A percentile compares a stretch with the other conserved stretches of the same genome.
phyloP scores from a whole-genome alignment of 2,329 filamentous ascomycete genomes.

The Aspergillus intermedius region DNA sequence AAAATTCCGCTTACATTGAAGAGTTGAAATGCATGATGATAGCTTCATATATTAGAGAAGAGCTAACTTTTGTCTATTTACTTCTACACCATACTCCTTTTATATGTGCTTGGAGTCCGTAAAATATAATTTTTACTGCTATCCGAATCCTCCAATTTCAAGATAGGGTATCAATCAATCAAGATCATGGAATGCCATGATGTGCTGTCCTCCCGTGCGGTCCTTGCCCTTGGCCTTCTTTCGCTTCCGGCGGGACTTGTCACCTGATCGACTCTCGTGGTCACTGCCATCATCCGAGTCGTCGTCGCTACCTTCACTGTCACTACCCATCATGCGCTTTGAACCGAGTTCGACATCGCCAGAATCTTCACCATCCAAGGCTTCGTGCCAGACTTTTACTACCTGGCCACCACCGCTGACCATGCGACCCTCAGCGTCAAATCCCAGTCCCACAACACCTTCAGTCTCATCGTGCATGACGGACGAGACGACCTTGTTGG shows the following conservation, averaged over 20 bases:
- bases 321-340: conserved; percentile 34
- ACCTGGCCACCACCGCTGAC: conserved; percentile 81
- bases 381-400: conserved; percentile 85
- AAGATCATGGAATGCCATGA: conserved; percentile 39
- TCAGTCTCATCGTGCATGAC: conserved; percentile 79
- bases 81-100: background rate
- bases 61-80: background rate
- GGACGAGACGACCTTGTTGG: conserved; percentile 63
- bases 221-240: conserved; percentile 42
- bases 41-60: background rate
- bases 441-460: conserved; percentile 71
- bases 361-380: conserved; percentile 48
- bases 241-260: conserved; percentile 42
- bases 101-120: background rate
- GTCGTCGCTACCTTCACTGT: conserved; percentile 36
- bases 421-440: conserved; percentile 79
- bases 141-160: background rate
- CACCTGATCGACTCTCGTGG: conserved; percentile 33
- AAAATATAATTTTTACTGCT: conserved; percentile 9
- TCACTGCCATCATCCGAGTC: conserved; percentile 45
- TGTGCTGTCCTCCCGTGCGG: conserved; percentile 30
- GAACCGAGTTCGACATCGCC: conserved; percentile 33
- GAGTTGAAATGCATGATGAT: background rate
- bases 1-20: background rate
- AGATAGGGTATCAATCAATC: conserved; percentile 30